phyloP scores from a whole-genome alignment of 805 yeast species.

The Debaryomyces hansenii region DNA sequence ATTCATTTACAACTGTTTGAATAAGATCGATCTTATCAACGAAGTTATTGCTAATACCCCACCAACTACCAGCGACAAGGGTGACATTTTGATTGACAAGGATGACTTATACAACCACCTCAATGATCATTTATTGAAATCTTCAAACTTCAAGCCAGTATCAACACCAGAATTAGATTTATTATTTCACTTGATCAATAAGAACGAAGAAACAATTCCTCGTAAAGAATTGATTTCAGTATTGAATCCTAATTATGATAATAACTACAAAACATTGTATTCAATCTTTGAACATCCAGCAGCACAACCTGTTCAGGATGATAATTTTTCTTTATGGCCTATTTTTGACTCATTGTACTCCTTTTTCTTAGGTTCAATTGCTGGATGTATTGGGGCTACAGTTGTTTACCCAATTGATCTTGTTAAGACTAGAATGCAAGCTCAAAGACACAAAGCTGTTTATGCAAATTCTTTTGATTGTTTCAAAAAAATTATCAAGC shows the following conservation, averaged over 20 bases:
- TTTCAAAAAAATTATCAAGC: slow-evolving; percentile 67
- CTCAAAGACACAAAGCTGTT: slow-evolving; percentile 70
- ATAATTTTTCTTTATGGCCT: slow-evolving; percentile 47
- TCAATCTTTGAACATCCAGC: slow-evolving; percentile 44
- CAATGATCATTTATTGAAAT: slow-evolving; percentile 43
- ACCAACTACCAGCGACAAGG: slow-evolving; percentile 40
- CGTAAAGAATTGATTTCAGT: slow-evolving; percentile 42
- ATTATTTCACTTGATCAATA: slow-evolving; percentile 40
- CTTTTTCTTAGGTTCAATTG: slow-evolving; percentile 86
- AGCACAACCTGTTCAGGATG: slow-evolving; percentile 35
- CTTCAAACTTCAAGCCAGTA: slow-evolving; percentile 43
- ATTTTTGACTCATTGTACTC: slow-evolving; percentile 76
- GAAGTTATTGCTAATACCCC: slow-evolving; percentile 48
- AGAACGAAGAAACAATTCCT: slow-evolving; percentile 38
- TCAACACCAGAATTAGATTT: slow-evolving; percentile 40
- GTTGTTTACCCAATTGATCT: slow-evolving; percentile 95
- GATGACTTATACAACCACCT: slow-evolving; percentile 40
- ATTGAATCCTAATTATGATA: slow-evolving; percentile 58
- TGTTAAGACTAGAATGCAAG: slow-evolving; percentile 96
- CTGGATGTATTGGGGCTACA: slow-evolving; percentile 98
- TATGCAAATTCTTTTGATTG: slow-evolving; percentile 87
- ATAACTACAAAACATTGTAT: slow-evolving; percentile 33
- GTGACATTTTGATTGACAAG: slow-evolving; percentile 42
- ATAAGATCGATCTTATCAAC: slow-evolving; percentile 43
- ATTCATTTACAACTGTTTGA: slow-evolving; percentile 40